phyloP scores from a whole-genome alignment of 345 rosid species.

The Linum usitatissimum region DNA sequence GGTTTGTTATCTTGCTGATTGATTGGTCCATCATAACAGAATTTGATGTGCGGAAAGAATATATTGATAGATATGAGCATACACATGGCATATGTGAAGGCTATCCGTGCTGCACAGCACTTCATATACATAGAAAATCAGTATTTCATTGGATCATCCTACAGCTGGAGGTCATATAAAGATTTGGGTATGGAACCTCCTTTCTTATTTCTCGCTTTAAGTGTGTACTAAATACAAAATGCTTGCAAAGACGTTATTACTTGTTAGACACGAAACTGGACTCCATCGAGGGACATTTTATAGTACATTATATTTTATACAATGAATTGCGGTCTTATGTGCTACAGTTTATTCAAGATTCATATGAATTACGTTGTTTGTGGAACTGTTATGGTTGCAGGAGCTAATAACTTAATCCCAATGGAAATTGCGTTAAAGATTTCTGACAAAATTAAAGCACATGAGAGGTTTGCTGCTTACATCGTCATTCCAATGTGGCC shows the following conservation, averaged over 20 bases:
- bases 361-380: not conserved
- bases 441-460: conserved; percentile 72
- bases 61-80: conserved; percentile 98
- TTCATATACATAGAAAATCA: conserved; percentile 93
- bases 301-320: not conserved
- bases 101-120: conserved; percentile 96
- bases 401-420: conserved; percentile 89
- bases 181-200: conserved; percentile 47
- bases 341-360: not conserved
- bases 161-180: conserved; percentile 65
- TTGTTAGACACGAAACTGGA: too few relatives aligned
- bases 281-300: not conserved
- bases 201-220: too few relatives aligned
- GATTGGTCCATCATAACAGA: conserved; percentile 39
- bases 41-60: conserved; percentile 81
- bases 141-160: conserved; percentile 91
- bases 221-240: too few relatives aligned
- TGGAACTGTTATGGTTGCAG: conserved; percentile 24
- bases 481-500: conserved; percentile 97
- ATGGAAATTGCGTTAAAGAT: conserved; percentile 97
- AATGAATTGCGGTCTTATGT: not conserved
- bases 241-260: too few relatives aligned
- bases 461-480: conserved; percentile 87
- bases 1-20: conserved; percentile 9
- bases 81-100: conserved; percentile 90